Conservation (phyloP, 768 basidiomycete species). For the Boletus vinaceobasis region DNA sequence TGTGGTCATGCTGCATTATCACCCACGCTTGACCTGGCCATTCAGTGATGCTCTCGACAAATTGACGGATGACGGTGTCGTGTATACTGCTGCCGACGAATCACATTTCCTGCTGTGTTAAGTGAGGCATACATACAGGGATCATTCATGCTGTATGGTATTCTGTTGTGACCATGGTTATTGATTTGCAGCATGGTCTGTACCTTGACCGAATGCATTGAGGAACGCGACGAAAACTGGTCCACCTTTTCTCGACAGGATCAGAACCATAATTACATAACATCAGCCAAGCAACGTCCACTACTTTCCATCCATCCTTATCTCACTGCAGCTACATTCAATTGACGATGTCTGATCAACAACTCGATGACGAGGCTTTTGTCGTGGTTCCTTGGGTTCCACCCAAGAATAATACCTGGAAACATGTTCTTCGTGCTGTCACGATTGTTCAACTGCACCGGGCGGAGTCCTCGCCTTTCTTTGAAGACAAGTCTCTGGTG, state of each 20-base stretch:
- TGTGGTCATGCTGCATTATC: slow-evolving; percentile 5
- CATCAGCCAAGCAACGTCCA: neutral
- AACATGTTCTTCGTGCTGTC: slow-evolving; percentile 39
- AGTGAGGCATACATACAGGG: slow-evolving; percentile 4
- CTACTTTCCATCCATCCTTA: neutral
- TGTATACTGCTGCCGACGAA: slow-evolving; percentile 81
- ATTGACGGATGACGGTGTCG: slow-evolving; percentile 74
- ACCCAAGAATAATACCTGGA: neutral
- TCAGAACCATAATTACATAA: slow-evolving; percentile 6
- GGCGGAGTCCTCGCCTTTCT: slow-evolving; percentile 35
- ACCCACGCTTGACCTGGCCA: neutral
- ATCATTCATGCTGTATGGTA: neutral
- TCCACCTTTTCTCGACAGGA: neutral
- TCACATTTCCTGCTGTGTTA: slow-evolving; percentile 65
- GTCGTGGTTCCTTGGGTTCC: neutral
- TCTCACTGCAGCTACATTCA: neutral
- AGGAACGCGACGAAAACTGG: neutral
- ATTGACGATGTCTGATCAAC: slow-evolving; percentile 10
- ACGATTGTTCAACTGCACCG: slow-evolving; percentile 52
- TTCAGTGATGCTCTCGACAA: slow-evolving; percentile 67
- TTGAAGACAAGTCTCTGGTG: slow-evolving; percentile 40
- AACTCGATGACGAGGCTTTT: slow-evolving; percentile 3
- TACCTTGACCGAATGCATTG: neutral
- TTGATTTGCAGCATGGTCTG: neutral
- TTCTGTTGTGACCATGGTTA: neutral